Evolutionary conservation across 1,284 basidiomycete species (phyloP), one percentile per base, ranked within the genome.

Genomic region (Naganishia albida): DNA sequence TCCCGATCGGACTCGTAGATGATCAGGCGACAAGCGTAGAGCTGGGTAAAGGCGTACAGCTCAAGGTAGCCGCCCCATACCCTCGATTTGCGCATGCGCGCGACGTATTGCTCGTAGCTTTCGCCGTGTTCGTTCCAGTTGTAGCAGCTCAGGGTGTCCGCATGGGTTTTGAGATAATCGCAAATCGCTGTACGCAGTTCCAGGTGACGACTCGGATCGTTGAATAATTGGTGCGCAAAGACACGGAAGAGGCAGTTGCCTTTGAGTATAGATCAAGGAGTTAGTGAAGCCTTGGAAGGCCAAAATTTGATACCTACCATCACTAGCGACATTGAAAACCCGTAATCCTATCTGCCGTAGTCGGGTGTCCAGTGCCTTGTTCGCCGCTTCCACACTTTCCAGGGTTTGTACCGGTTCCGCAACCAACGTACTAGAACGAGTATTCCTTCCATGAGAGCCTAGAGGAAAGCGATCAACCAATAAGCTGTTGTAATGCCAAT

Each of bases 71-170:
- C 57, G 57, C 57, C 57, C 57, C 57, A 60, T 38, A 60, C 57
- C 26, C 39, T 34, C 8, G 57, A 49, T 60, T 60, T 60, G 8
- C 57, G 57, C 57, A 60, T 60, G 4, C 57, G 57, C 6, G 57
- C 20, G 8, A 60, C 57, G 46, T 60, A 60, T 60, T 60, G 57
- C 38, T 60, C 57, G 57, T 60, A 60, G 20, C 34, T 60, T 18
- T 60, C 46, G 46, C 57, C 57, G 44, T 50, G 48, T 26, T 60
- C 57, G 30, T 60, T 60, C 57, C 57, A 60, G 57, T 60, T 60
- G 57, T 60, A 60, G 20, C 57, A 60, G 57, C 57, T 60, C n/a
- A 60, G 46, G 28, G 57, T 60, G 15, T 60, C 57, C 34, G 57
- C 44, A 25, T 60, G 57, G 15, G 57, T 60, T 23, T 60, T 60